Evolutionary conservation across 2,329 filamentous ascomycete species (phyloP).

Genomic region (Exophiala dermatitidis): DNA sequence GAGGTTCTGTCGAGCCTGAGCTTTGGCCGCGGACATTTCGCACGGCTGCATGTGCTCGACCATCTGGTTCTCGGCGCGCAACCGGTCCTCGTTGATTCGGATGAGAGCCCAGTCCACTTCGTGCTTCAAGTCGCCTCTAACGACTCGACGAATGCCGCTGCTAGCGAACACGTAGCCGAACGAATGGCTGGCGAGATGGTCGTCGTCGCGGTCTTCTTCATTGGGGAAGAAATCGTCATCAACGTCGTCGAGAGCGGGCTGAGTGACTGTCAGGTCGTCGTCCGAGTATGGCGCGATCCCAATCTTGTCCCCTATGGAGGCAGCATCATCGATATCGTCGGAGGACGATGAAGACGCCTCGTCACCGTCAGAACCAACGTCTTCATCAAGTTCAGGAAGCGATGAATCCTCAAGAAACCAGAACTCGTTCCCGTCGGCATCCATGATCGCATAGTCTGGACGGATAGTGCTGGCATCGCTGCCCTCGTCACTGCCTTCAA

Average conservation of each 20-base stretch:
- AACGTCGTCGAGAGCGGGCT: conserved; percentile 84
- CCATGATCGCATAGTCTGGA: conserved; percentile 32
- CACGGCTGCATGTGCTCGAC: not conserved
- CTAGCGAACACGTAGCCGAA: conserved; percentile 83
- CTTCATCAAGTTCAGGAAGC: conserved; percentile 30
- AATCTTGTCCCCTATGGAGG: conserved; percentile 60
- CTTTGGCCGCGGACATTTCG: not conserved
- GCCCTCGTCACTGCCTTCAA: conserved; percentile 26
- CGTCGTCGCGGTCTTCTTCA: conserved; percentile 66
- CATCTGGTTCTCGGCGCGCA: conserved; percentile 66
- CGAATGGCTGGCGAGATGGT: conserved; percentile 73
- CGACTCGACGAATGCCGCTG: conserved; percentile 74
- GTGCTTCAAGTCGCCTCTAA: conserved; percentile 64
- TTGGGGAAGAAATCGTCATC: conserved; percentile 72
- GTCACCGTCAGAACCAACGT: conserved; percentile 48
- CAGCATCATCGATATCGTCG: conserved; percentile 42
- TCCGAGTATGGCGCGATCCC: conserved; percentile 40
- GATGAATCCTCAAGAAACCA: conserved; percentile 41
- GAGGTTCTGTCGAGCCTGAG: not conserved
- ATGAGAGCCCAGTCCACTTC: conserved; percentile 96
- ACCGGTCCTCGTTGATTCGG: conserved; percentile 63
- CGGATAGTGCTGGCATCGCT: conserved; percentile 26
- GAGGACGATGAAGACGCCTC: conserved; percentile 31
- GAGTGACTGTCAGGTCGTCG: conserved; percentile 78
- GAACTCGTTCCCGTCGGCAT: conserved; percentile 37